A percentile compares a stretch with the other conserved stretches of the same genome.
Conservation (phyloP, 345 rosid species). For the Hibiscus mutabilis region DNA sequence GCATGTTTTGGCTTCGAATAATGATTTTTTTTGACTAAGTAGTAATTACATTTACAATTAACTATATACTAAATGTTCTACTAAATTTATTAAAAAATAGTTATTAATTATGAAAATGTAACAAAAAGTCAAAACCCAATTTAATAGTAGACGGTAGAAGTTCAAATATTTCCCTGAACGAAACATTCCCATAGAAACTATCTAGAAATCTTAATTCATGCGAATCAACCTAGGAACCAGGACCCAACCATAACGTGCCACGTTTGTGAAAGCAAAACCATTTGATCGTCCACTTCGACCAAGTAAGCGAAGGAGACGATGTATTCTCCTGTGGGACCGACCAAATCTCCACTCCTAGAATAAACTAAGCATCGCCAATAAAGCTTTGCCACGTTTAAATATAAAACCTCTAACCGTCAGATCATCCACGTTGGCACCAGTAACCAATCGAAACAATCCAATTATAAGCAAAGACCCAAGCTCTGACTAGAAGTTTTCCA, state of each 20-base stretch:
- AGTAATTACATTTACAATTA: too few species aligned
- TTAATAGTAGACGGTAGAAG: too few species aligned
- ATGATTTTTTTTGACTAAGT: too few species aligned
- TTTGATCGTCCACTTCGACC: slow-evolving; percentile 21
- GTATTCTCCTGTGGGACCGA: slow-evolving; percentile 21
- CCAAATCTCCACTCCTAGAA: slow-evolving; percentile 37
- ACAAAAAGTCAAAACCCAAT: too few species aligned
- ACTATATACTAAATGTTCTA: too few species aligned
- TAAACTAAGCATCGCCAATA: slow-evolving; percentile 22
- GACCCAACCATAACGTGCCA: slow-evolving; percentile 19
- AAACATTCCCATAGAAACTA: background rate
- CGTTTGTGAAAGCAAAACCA: slow-evolving; percentile 15
- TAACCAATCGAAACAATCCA: slow-evolving; percentile 3
- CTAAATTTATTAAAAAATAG: too few species aligned
- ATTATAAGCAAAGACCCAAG: background rate
- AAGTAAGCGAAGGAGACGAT: background rate
- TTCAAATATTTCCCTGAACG: too few species aligned
- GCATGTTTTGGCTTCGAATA: too few species aligned
- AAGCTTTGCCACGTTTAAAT: slow-evolving; percentile 24
- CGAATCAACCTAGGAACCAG: background rate
- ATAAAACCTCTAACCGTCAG: slow-evolving; percentile 8
- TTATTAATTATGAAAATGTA: too few species aligned
- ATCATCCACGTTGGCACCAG: slow-evolving; percentile 35
- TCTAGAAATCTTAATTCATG: background rate
- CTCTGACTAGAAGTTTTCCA: background rate